A percentile compares a stretch with the other conserved stretches of the same genome.
Evolutionary conservation across 1,284 basidiomycete genomes (phyloP).

Genomic region (Irpex lacteus): DNA sequence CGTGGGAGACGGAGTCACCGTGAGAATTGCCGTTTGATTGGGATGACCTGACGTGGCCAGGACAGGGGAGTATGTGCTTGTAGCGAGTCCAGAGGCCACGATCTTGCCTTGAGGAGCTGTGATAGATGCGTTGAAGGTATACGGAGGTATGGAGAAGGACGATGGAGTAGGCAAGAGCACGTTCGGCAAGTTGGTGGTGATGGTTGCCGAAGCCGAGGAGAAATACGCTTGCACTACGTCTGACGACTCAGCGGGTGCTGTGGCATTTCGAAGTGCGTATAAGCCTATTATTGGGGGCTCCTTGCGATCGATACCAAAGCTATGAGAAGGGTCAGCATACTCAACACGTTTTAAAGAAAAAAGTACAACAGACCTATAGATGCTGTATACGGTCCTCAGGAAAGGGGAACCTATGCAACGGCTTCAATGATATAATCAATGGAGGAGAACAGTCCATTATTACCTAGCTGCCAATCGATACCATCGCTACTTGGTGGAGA

Average conservation of each 20-base stretch:
- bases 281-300: conserved; percentile 75
- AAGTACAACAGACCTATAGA: conserved; percentile 60
- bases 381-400: conserved; percentile 76
- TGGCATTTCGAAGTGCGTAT: conserved; percentile 54
- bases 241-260: conserved; percentile 37
- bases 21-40: conserved; percentile 32
- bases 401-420: conserved; percentile 66
- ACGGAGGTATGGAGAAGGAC: conserved; percentile 61
- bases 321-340: conserved; percentile 27
- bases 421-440: background rate
- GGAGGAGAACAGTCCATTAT: background rate
- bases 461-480: conserved; percentile 85
- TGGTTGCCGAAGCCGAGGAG: conserved; percentile 60
- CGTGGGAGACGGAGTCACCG: conserved; percentile 32
- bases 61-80: conserved; percentile 64
- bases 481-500: conserved; percentile 67
- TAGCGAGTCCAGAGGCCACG: conserved; percentile 57
- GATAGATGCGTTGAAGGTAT: conserved; percentile 71
- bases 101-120: conserved; percentile 51
- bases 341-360: background rate
- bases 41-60: conserved; percentile 28
- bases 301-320: conserved; percentile 68
- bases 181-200: conserved; percentile 76
- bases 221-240: conserved; percentile 51
- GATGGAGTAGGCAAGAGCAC: conserved; percentile 62